Evolutionary conservation across 2,329 filamentous ascomycete species (phyloP), one percentile per base, ranked within the genome.

Genomic region (Davidsoniella neocaledoniae): DNA sequence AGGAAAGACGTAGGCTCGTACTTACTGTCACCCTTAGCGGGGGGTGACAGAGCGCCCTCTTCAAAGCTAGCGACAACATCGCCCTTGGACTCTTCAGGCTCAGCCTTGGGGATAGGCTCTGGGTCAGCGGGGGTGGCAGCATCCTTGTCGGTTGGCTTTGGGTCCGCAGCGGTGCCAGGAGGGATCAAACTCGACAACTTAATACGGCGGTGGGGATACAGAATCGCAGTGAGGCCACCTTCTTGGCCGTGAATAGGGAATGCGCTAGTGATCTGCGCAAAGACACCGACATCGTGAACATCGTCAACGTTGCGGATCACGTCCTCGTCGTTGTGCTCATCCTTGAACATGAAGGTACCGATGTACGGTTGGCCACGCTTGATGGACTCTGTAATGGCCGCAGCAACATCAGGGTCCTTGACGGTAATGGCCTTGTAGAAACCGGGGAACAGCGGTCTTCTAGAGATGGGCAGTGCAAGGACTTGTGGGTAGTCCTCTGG

Each of bases 381-480:
- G 63, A 96, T 86, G 74, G 94, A 91, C 62, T 98, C 93, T 52
- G 88, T 83, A 56, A 98, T 94, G 19, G 91, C 91, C 38, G 81
- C 79, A 12, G 88, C 83, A 36, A 98, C 91, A 58, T 91, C 84
- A 16, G 84, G 85, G 60, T 98, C 87, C 61, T 86, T 82, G 57
- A 98, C 94, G 3, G 90, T 98, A 57, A 98, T 91, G 8, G 91
- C 90, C 67, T 98, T 98, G 70, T 98, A 98, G 66, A 96, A 98
- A 1, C 91, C 91, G 1, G 91, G 91, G 66, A 96, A 98, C 10
- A 98, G 70, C 9, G 91, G 91, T 48, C 91, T 76, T 63, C 93
- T 87, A 25, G 86, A 84, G 59, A 98, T 95, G 6, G 91, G 91
- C 50, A 98, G 94, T 2, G 90, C 90, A 74, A 98, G 86, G 50